Conservation (phyloP, 805 yeast genomes). For the Wickerhamiella kazuoi region DNA sequence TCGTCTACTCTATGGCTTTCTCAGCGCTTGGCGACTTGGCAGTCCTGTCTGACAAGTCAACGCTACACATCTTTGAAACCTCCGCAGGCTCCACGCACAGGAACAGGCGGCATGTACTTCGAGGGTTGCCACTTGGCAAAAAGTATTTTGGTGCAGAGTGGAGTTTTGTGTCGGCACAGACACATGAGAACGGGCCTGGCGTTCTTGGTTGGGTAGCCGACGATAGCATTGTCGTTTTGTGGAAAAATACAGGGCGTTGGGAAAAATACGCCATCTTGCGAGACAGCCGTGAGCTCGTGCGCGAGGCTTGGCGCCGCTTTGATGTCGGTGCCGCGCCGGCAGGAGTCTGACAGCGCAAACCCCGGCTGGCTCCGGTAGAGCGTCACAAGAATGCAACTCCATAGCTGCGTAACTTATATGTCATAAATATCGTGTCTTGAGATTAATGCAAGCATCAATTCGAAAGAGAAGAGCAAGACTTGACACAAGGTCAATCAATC, state of each 20-base stretch:
- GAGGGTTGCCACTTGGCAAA: conserved; percentile 47
- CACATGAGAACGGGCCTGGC: conserved; percentile 27
- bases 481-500: conserved; percentile 13
- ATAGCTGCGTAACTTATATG: too few species aligned
- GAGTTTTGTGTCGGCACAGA: conserved; percentile 65
- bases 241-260: conserved; percentile 65
- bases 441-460: too few species aligned
- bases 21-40: conserved; percentile 66
- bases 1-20: conserved; percentile 65
- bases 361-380: too few species aligned
- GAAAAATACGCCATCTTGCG: conserved; percentile 66
- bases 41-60: conserved; percentile 72
- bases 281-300: conserved; percentile 38
- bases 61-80: conserved; percentile 72
- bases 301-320: conserved; percentile 57
- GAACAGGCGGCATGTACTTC: conserved; percentile 47
- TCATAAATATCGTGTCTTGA: too few species aligned
- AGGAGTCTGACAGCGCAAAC: too few species aligned
- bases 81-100: conserved; percentile 6
- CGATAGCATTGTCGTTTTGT: conserved; percentile 52
- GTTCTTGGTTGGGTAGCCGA: conserved; percentile 63
- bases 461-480: neutral
- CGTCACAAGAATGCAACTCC: too few species aligned
- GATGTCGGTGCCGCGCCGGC: conserved; percentile 13
- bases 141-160: conserved; percentile 68